These are phyloP conservation scores for Yamadazyma phyllophila DNA, from an alignment of 805 yeast species.

Conservation along the genomic window DNA sequence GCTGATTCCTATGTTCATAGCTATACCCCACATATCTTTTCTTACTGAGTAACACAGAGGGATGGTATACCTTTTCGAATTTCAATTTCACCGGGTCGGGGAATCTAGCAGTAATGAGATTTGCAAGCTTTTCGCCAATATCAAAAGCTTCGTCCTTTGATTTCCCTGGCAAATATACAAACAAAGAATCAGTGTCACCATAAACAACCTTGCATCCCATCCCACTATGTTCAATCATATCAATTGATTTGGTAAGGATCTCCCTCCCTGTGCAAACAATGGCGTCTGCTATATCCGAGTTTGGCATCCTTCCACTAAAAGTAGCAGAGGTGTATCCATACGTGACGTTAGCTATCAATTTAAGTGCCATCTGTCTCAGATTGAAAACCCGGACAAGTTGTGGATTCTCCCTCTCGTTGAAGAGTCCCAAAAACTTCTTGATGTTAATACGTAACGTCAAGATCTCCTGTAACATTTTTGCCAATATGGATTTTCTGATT, in stretches of 20 bases:
- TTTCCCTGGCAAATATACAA: conserved; percentile 86
- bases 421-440: conserved; percentile 66
- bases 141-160: conserved; percentile 72
- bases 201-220: conserved; percentile 94
- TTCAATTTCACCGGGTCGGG: conserved; percentile 83
- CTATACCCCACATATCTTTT: conserved; percentile 89
- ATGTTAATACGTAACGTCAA: conserved; percentile 77
- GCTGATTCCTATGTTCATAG: conserved; percentile 58
- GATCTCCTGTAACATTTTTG: conserved; percentile 82
- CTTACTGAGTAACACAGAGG: conserved; percentile 73
- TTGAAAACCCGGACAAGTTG: conserved; percentile 58
- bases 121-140: conserved; percentile 71
- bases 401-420: conserved; percentile 31
- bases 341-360: conserved; percentile 90
- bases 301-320: conserved; percentile 96
- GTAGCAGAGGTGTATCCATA: conserved; percentile 96
- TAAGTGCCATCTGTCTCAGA: conserved; percentile 81
- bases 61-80: conserved; percentile 91
- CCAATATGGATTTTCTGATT: conserved; percentile 68
- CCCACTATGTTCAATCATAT: conserved; percentile 55
- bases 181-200: conserved; percentile 94
- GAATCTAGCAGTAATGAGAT: conserved; percentile 56
- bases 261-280: conserved; percentile 92
- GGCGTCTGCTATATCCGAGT: conserved; percentile 91
- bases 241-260: conserved; percentile 68